A percentile compares a stretch with the other conserved stretches of the same genome.
Conservation (phyloP, 139 green algal species). For the Coelastrella sp. region DNA sequence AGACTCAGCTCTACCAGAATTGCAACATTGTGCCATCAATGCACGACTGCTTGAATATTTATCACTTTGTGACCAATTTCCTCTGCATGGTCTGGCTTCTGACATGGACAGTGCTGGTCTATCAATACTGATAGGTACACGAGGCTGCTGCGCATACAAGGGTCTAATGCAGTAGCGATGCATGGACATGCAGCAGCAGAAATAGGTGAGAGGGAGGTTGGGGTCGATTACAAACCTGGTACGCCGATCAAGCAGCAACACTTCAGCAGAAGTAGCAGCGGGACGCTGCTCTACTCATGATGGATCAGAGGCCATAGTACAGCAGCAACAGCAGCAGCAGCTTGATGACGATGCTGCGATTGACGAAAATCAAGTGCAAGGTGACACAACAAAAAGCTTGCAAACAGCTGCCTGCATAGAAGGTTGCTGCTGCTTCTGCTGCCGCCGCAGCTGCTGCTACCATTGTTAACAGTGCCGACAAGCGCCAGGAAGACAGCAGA, state of each 20-base stretch:
- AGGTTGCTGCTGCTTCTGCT: neutral
- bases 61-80: neutral
- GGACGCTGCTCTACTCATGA: neutral
- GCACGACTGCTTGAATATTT: neutral
- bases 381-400: neutral
- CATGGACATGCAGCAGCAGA: neutral
- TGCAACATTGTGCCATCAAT: neutral
- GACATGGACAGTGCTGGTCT: neutral
- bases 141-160: no score
- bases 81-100: neutral
- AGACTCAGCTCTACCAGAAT: neutral
- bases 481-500: no score
- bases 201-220: neutral
- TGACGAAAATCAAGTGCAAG: neutral
- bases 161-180: neutral
- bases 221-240: no score
- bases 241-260: neutral
- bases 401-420: neutral
- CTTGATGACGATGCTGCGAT: neutral
- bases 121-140: neutral
- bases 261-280: neutral
- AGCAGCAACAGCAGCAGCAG: conserved; percentile 25
- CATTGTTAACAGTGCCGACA: no score
- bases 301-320: neutral
- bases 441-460: neutral